Evolutionary conservation across 2,329 filamentous ascomycete species (phyloP).

Genomic region (Ophiostoma novo-ulmi): DNA sequence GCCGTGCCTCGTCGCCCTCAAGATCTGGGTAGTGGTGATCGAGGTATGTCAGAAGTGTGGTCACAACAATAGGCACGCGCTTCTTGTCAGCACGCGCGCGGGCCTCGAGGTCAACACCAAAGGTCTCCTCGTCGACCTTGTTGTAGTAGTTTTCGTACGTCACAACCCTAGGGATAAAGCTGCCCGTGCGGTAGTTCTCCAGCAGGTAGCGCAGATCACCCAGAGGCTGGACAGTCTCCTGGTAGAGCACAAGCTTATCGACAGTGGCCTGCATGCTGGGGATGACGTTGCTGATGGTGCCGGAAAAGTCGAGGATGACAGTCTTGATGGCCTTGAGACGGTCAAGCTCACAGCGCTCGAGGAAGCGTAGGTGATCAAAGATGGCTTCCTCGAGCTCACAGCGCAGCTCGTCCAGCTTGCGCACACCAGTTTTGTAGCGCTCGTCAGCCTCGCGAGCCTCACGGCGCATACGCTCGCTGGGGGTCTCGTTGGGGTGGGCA

Average conservation of each 20-base stretch:
- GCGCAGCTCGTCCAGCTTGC: conserved; percentile 80
- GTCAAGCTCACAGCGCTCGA: conserved; percentile 95
- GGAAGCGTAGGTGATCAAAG: conserved; percentile 84
- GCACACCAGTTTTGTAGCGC: conserved; percentile 81
- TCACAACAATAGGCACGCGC: conserved; percentile 86
- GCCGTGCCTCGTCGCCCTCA: conserved; percentile 88
- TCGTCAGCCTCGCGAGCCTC: conserved; percentile 90
- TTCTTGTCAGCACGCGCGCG: conserved; percentile 90
- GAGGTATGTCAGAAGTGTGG: conserved; percentile 86
- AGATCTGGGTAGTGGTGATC: conserved; percentile 97
- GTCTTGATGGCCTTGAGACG: conserved; percentile 97
- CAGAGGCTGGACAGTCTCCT: conserved; percentile 93
- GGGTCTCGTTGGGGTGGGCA: conserved; percentile 87
- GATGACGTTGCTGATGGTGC: conserved; percentile 95
- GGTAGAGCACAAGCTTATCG: conserved; percentile 98
- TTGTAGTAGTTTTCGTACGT: conserved; percentile 99
- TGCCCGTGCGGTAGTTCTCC: conserved; percentile 94
- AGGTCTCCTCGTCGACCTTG: conserved; percentile 93
- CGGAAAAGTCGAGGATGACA: conserved; percentile 94
- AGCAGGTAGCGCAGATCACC: conserved; percentile 89
- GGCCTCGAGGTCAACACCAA: conserved; percentile 95
- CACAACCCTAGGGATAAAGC: conserved; percentile 82
- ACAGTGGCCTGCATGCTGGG: conserved; percentile 92
- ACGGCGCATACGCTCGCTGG: conserved; percentile 74
- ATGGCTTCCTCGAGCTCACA: conserved; percentile 96